phyloP scores from a whole-genome alignment of 805 yeast genomes.

The Metschnikowia gelsemii region DNA sequence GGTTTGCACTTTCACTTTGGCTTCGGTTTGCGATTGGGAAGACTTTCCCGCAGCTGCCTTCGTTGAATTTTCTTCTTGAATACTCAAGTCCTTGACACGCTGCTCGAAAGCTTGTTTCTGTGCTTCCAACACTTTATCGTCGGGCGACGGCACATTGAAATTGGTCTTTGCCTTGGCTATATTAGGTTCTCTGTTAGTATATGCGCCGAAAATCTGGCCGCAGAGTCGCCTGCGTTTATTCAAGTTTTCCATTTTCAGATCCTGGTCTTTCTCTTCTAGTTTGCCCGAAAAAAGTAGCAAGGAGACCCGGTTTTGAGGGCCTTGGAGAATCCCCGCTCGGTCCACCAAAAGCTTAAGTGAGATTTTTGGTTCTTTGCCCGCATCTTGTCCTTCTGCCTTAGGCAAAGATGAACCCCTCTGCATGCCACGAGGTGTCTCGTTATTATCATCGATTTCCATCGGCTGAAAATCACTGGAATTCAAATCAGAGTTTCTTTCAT shows the following conservation, averaged over 20 bases:
- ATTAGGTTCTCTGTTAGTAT: constrained; percentile 43
- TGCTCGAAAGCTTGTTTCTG: constrained; percentile 48
- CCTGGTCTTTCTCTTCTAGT: neutral
- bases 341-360: constrained; percentile 11
- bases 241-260: neutral
- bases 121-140: constrained; percentile 63
- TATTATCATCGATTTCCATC: constrained; percentile 9
- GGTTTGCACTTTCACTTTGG: constrained; percentile 23
- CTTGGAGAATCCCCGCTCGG: constrained; percentile 8
- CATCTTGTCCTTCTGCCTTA: neutral
- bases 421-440: no score
- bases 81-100: constrained; percentile 29
- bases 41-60: no score
- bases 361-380: neutral
- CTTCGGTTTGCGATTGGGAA: no score
- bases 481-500: no score
- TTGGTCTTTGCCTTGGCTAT: constrained; percentile 48
- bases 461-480: no score
- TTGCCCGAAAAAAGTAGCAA: constrained; percentile 6
- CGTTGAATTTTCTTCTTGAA: constrained; percentile 18
- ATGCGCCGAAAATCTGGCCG: constrained; percentile 27
- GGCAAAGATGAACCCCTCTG: no score
- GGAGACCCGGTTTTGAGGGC: constrained; percentile 12
- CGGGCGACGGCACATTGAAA: constrained; percentile 77
- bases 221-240: constrained; percentile 13